phyloP scores from a whole-genome alignment of 1,284 basidiomycete species.

The Dichomitus squalens region DNA sequence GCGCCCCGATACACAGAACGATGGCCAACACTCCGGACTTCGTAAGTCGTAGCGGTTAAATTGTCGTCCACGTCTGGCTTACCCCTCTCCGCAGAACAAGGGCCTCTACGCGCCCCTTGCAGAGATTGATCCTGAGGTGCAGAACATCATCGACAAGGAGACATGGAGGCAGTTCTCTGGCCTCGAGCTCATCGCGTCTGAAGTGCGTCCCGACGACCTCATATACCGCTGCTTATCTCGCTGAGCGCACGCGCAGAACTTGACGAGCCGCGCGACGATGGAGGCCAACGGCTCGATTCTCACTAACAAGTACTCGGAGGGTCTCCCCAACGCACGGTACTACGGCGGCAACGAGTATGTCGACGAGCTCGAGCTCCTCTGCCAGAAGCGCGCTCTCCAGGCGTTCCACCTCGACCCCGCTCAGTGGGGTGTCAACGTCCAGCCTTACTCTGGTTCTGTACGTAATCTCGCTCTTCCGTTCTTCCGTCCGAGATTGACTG shows the following conservation, averaged over 20 bases:
- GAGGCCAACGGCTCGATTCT: conserved; percentile 99
- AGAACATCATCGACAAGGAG: conserved; percentile 99
- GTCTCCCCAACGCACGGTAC: conserved; percentile 94
- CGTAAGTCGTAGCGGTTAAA: conserved; percentile 42
- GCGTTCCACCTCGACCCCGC: conserved; percentile 95
- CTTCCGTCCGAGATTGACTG: neutral
- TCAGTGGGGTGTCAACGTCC: conserved; percentile 99
- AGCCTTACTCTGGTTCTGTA: conserved; percentile 93
- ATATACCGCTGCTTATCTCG: conserved; percentile 21
- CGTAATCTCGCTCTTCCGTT: conserved; percentile 13
- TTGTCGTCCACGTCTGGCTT: neutral
- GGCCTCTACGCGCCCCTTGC: conserved; percentile 85
- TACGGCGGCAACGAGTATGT: conserved; percentile 98
- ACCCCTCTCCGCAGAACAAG: conserved; percentile 71
- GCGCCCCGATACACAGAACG: conserved; percentile 36
- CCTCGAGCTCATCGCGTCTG: conserved; percentile 95
- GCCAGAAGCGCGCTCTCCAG: conserved; percentile 93
- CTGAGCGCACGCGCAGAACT: conserved; percentile 60
- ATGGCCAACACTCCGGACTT: conserved; percentile 65
- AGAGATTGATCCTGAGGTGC: conserved; percentile 92
- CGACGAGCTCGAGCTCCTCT: conserved; percentile 94
- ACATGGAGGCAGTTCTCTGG: conserved; percentile 98
- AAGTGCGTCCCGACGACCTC: conserved; percentile 49
- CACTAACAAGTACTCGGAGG: conserved; percentile 98
- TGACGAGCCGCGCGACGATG: conserved; percentile 94